phyloP scores from a whole-genome alignment of 768 basidiomycete genomes.

The Leucocoprinus birnbaumii region DNA sequence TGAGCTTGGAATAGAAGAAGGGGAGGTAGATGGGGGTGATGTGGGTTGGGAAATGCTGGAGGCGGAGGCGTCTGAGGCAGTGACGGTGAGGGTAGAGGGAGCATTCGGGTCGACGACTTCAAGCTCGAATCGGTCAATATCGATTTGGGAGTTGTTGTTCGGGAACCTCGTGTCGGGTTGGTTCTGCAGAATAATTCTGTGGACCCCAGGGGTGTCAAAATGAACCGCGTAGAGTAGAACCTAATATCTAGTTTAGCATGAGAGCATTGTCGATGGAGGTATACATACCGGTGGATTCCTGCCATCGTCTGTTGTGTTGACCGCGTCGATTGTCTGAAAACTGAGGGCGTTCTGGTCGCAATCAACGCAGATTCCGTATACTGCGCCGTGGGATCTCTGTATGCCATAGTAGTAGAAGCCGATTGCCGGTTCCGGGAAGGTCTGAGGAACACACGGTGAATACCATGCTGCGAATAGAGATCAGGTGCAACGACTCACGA shows the following conservation, averaged over 20 bases:
- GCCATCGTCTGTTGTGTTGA: constrained; percentile 25
- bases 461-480: background rate
- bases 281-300: constrained; percentile 26
- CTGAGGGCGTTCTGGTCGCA: constrained; percentile 25
- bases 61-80: constrained; percentile 1
- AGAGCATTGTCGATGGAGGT: background rate
- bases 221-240: constrained; percentile 19
- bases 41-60: background rate
- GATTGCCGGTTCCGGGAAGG: constrained; percentile 17
- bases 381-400: constrained; percentile 21
- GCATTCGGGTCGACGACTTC: background rate
- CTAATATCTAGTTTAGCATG: constrained; percentile 7
- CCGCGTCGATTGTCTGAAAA: constrained; percentile 23
- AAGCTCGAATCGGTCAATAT: constrained; percentile 18
- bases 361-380: constrained; percentile 29
- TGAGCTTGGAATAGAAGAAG: constrained; percentile 13
- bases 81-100: background rate
- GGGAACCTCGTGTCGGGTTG: constrained; percentile 18
- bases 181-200: constrained; percentile 27
- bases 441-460: constrained; percentile 10
- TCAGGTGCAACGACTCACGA: constrained; percentile 18
- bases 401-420: constrained; percentile 30
- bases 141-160: constrained; percentile 26
- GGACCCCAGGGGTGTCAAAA: constrained; percentile 21
- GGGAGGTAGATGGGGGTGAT: background rate